Evolutionary conservation across 2,329 filamentous ascomycete genomes (phyloP).

Genomic region (Neofusicoccum sp.): DNA sequence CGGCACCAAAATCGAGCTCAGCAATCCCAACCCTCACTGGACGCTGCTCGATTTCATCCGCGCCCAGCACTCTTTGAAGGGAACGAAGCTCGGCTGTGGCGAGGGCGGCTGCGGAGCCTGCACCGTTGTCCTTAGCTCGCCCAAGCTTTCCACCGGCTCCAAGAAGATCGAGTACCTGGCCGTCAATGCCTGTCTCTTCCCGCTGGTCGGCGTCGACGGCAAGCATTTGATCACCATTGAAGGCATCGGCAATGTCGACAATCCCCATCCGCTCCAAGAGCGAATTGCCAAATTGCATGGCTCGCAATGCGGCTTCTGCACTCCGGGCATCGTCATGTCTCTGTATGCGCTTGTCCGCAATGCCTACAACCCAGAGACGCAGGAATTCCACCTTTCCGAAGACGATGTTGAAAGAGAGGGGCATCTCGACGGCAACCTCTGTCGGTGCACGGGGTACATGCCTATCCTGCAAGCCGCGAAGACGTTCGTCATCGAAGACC

Average conservation of each 20-base stretch:
- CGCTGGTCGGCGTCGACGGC: constrained; percentile 85
- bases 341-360: constrained; percentile 89
- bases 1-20: constrained; percentile 78
- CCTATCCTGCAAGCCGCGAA: constrained; percentile 91
- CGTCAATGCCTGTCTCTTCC: constrained; percentile 90
- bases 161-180: constrained; percentile 89
- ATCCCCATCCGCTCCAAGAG: constrained; percentile 84
- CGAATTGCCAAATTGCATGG: constrained; percentile 86
- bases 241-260: constrained; percentile 82
- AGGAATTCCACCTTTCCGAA: constrained; percentile 34
- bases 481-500: constrained; percentile 66
- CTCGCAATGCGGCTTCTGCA: constrained; percentile 92
- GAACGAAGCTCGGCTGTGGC: constrained; percentile 92
- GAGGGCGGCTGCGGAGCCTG: constrained; percentile 95
- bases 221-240: constrained; percentile 98
- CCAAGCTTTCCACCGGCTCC: constrained; percentile 23
- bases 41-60: constrained; percentile 90
- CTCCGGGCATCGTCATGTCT: constrained; percentile 90
- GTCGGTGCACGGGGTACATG: constrained; percentile 88
- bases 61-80: constrained; percentile 77
- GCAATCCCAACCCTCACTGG: constrained; percentile 83
- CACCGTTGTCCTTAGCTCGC: constrained; percentile 63
- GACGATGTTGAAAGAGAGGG: constrained; percentile 39
- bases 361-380: constrained; percentile 35
- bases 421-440: constrained; percentile 87